phyloP scores from a whole-genome alignment of 371 early-diverging fungal genomes.

The Mucor indicus region DNA sequence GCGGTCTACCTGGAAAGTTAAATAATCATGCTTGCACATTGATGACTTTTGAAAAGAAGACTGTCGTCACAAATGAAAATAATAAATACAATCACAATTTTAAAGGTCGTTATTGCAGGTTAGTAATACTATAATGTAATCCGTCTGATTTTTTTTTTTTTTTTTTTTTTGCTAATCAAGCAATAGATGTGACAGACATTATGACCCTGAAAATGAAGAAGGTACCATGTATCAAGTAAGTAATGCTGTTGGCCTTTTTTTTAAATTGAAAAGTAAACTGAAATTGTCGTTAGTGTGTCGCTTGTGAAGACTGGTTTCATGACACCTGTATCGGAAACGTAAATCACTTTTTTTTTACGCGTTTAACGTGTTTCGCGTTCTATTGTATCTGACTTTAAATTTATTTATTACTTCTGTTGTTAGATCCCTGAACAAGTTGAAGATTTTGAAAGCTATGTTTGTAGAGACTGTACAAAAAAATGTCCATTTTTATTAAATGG shows the following conservation, averaged over 20 bases:
- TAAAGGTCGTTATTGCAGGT: slow-evolving; percentile 78
- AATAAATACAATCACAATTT: slow-evolving; percentile 85
- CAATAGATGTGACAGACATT: slow-evolving; percentile 64
- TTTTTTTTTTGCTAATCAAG: neutral
- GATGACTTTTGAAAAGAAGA: slow-evolving; percentile 29
- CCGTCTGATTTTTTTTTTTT: neutral
- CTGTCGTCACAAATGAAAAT: slow-evolving; percentile 43
- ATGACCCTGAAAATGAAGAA: slow-evolving; percentile 72
- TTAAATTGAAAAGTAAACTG: neutral
- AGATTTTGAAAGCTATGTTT: slow-evolving; percentile 77
- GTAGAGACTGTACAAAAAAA: slow-evolving; percentile 67
- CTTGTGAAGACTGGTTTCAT: slow-evolving; percentile 90
- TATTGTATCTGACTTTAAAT: neutral
- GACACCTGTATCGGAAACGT: slow-evolving; percentile 75
- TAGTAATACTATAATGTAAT: neutral
- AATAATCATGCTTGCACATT: slow-evolving; percentile 34
- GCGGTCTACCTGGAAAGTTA: slow-evolving; percentile 61
- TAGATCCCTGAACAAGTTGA: slow-evolving; percentile 63
- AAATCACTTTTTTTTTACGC: no score
- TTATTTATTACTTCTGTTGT: neutral
- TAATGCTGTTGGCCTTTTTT: neutral
- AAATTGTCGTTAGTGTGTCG: slow-evolving; percentile 54
- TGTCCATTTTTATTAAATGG: slow-evolving; percentile 59
- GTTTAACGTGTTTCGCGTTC: no score
- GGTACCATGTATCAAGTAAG: slow-evolving; percentile 71